A percentile compares a stretch with the other conserved stretches of the same genome.
These are phyloP conservation scores for Phytopythium cucurbitacearum DNA, from an alignment of 352 stramenopile genomes.

Conservation along the genomic window DNA sequence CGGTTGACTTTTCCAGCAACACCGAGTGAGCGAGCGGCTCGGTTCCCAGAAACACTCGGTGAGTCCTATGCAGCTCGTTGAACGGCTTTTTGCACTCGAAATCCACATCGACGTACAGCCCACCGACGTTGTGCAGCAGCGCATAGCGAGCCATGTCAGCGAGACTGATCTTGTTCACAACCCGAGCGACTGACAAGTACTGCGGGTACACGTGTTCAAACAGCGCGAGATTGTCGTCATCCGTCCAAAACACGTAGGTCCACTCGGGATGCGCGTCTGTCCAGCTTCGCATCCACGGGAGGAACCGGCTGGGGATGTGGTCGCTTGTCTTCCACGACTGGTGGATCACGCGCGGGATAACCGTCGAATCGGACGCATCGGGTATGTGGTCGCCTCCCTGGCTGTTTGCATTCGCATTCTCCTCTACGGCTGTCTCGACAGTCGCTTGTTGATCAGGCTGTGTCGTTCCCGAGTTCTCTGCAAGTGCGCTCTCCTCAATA, in stretches of 20 bases:
- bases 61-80: slow-evolving; percentile 20
- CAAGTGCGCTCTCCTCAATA: too few species aligned
- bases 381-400: too few species aligned
- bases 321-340: slow-evolving; percentile 47
- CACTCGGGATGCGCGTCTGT: slow-evolving; percentile 28
- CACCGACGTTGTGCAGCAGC: slow-evolving; percentile 40
- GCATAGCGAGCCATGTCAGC: slow-evolving; percentile 55
- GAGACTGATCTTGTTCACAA: slow-evolving; percentile 38
- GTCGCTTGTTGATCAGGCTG: too few species aligned
- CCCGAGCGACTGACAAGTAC: slow-evolving; percentile 32
- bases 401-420: too few species aligned
- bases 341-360: slow-evolving; percentile 48
- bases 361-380: too few species aligned
- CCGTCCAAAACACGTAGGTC: slow-evolving; percentile 58
- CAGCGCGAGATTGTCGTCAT: slow-evolving; percentile 45
- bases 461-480: too few species aligned
- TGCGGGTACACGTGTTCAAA: slow-evolving; percentile 43
- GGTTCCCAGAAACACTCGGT: slow-evolving; percentile 42
- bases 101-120: slow-evolving; percentile 48
- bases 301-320: slow-evolving; percentile 37
- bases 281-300: slow-evolving; percentile 58
- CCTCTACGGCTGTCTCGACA: too few species aligned
- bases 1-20: slow-evolving; percentile 31
- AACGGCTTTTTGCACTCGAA: slow-evolving; percentile 48
- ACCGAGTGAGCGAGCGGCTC: slow-evolving; percentile 38